Evolutionary conservation across 331 rosid species (phyloP).

Genomic region (Acacia concinna): DNA sequence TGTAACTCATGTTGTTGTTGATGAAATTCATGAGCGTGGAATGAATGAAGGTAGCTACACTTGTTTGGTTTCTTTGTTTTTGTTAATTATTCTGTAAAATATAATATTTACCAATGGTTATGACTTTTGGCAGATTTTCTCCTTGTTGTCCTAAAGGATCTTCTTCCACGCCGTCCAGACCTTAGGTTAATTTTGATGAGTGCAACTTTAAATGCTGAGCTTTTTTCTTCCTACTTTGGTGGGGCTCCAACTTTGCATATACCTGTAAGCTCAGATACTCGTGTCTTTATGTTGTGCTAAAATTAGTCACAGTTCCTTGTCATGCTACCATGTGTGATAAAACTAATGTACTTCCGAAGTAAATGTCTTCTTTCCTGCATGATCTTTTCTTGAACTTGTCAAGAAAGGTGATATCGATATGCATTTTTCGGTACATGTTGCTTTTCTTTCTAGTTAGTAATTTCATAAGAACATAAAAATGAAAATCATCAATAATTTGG

Average conservation of each 20-base stretch:
- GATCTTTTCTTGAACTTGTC: conserved; percentile 22
- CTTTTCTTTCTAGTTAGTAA: conserved; percentile 21
- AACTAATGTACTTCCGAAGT: not conserved
- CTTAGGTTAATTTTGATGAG: conserved; percentile 91
- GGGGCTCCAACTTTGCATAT: conserved; percentile 73
- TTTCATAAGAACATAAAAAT: conserved; percentile 17
- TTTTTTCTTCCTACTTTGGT: conserved; percentile 83
- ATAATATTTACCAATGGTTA: conserved; percentile 24
- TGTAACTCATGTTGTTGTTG: conserved; percentile 89
- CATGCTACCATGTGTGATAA: conserved; percentile 8
- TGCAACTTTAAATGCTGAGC: conserved; percentile 93
- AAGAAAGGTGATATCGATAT: conserved; percentile 18
- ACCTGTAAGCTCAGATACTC: conserved; percentile 59
- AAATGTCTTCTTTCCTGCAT: not conserved
- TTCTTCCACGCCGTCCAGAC: conserved; percentile 88
- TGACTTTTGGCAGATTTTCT: conserved; percentile 82
- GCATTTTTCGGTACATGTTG: conserved; percentile 13
- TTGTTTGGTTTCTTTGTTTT: conserved; percentile 16
- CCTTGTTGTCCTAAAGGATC: conserved; percentile 94
- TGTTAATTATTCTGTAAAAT: conserved; percentile 29
- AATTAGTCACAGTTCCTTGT: conserved; percentile 2
- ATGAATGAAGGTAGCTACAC: conserved; percentile 87
- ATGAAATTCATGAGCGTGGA: conserved; percentile 99
- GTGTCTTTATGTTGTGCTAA: conserved; percentile 16
- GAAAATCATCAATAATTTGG: conserved; percentile 4